Percentiles rank a stretch among this genome's conserved stretches.
phyloP scores from a whole-genome alignment of 2,329 filamentous ascomycete species.

The Paraphaeosphaeria minitans region DNA sequence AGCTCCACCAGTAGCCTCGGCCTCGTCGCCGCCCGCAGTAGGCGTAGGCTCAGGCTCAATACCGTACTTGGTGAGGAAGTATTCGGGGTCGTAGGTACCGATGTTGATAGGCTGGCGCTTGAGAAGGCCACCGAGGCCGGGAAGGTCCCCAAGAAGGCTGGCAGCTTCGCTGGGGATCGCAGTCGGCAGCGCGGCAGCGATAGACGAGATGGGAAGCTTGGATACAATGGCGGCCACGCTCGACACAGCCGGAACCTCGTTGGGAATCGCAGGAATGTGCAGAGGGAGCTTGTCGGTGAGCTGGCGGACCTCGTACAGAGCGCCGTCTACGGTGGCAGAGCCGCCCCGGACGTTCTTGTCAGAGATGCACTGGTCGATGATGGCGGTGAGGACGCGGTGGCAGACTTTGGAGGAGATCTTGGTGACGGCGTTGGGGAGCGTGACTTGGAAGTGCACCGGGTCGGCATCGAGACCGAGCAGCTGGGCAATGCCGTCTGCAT shows the following conservation, averaged over 20 bases:
- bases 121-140: background rate
- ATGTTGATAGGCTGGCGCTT: slow-evolving; percentile 6
- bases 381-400: slow-evolving; percentile 8
- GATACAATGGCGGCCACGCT: background rate
- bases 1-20: background rate
- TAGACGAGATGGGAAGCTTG: background rate
- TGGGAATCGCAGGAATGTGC: background rate
- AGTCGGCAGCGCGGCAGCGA: background rate
- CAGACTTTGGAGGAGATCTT: slow-evolving; percentile 8
- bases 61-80: background rate
- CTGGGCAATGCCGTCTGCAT: slow-evolving; percentile 5
- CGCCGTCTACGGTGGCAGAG: slow-evolving; percentile 6
- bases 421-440: slow-evolving; percentile 2
- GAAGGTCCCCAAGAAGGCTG: background rate
- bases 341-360: slow-evolving; percentile 8
- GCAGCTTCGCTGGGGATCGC: slow-evolving; percentile 2
- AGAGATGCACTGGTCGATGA: slow-evolving; percentile 2
- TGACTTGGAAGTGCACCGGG: slow-evolving; percentile 6
- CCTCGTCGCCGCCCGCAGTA: background rate
- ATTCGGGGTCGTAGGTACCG: slow-evolving; percentile 4
- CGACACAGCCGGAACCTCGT: background rate
- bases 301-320: slow-evolving; percentile 1
- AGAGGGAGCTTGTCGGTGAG: background rate
- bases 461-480: slow-evolving; percentile 9
- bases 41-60: background rate